Base-by-base conservation (phyloP, 805 yeast genomes). In the Sungouiella thailandica region DNA sequence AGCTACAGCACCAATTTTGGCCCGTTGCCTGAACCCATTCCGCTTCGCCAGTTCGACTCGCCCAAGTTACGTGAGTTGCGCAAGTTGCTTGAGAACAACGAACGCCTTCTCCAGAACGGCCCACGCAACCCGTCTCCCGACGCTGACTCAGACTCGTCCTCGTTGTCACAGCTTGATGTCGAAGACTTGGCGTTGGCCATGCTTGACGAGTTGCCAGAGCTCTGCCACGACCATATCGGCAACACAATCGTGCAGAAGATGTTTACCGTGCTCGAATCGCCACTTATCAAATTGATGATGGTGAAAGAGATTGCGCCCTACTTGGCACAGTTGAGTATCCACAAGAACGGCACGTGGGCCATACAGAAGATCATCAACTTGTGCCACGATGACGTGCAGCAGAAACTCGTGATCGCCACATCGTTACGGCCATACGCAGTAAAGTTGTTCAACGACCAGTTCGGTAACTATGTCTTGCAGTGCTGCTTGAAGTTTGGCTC, bases 341-440 rank as follows among this genome's bases (percentile, higher is more conserved):
- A 93, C 63, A 93, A 93, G 53, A 93, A 93, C 57, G 98, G 98
- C 41, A 93, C 98, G 4, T 93, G 98, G 98, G 97, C 97, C 2
- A 95, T 96, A 16, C 98, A 93, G 59, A 93, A 90, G 59, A 81
- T 93, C 58, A 88, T 93, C 47, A 83, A 79, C 44, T 42, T 78
- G 77, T 31, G 78, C 70, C 28, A 70, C 75, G 31, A 79, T 49
- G 58, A 56, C 18, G 46, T 37, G 25, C 66, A 59, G 40, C 70
- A 63, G 34, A 81, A 76, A 56, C 62, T 69, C 47, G 55, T 83
- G 31, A 83, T 93, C 28, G 78, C 81, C 7, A 65, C 74, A 17
- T 75, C 87, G 25, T 70, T 93, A 42, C 74, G 76, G 39, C 93
- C 95, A 1, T 88, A 83, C 52, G 76, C 93, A 29, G 85, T 83